Base-by-base conservation (phyloP, 352 stramenopile genomes). In the Hyaloperonospora arabidopsidis region DNA sequence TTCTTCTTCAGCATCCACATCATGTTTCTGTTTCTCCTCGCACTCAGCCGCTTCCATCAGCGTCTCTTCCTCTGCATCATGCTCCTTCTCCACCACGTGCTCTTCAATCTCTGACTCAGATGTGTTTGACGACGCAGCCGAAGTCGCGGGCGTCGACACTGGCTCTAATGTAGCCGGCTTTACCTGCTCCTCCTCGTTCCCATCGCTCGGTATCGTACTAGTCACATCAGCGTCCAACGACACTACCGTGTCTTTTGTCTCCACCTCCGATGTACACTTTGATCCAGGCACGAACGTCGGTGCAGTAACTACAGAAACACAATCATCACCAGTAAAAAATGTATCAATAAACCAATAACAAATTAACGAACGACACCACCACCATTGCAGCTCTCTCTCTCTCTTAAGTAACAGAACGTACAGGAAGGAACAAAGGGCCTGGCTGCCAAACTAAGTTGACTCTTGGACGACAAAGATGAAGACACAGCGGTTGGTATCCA, bases 381-480 rank as follows among this genome's bases (percentile, higher is more conserved):
- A n/a, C n/a, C n/a, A n/a, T n/a, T n/a, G n/a, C n/a, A n/a, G 23
- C 34, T n/a, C 21, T 22, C 22, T 38, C 38, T 41, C 25, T 44
- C 10, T 18, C 12, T 3, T 17, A 13, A 38, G 4, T 7, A 8
- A 5, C 7, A 18, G 15, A 25, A 23, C 65, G 52, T 67, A 84
- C 71, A 75, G 5, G 61, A 78, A 1, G 77, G 77, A 43, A 86
- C 70, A 43, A 87, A 87, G 11, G 61, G 65, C 57, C 81, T 79
- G 34, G 77, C 77, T 35, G 70, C 68, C 7, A 74, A 66, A 57
- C 84, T 85, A 1, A 87, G 59, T 53, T 61, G 61, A 19, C 61
- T 80, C 45, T 54, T 63, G 50, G 58, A 21, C 3, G 49, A 21
- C 11, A 54, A 19, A 0, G 58, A 15, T 1, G 45, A 47, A 2